Percentiles rank a stretch among this genome's conserved stretches.
Conservation (phyloP, 306 rosid species). For the Leucaena leucocephala region DNA sequence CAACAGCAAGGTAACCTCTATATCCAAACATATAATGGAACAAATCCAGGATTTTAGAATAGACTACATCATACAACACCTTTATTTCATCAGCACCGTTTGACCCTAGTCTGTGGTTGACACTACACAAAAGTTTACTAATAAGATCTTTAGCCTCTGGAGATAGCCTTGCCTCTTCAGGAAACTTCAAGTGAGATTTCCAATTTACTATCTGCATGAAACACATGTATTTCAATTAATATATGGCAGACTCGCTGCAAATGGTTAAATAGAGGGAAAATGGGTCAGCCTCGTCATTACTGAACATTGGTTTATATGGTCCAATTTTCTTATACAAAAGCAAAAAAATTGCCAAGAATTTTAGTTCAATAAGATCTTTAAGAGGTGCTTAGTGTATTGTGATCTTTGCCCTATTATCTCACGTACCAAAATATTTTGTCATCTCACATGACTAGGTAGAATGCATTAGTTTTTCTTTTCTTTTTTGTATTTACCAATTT, state of each 20-base stretch:
- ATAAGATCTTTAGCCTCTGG: conserved; percentile 85
- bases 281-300: conserved; percentile 16
- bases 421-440: background rate
- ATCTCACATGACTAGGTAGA: background rate
- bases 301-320: conserved; percentile 16
- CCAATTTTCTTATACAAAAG: conserved; percentile 3
- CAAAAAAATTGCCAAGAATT: conserved; percentile 1
- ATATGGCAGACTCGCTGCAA: conserved; percentile 12
- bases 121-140: conserved; percentile 82
- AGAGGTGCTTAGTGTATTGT: background rate
- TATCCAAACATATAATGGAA: conserved; percentile 36
- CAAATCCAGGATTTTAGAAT: conserved; percentile 54
- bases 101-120: conserved; percentile 84
- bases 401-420: background rate
- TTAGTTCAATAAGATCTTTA: background rate
- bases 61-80: conserved; percentile 83
- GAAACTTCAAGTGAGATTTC: conserved; percentile 95
- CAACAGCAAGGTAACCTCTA: conserved; percentile 53
- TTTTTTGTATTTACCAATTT: background rate
- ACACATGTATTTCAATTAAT: conserved; percentile 10
- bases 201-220: conserved; percentile 86
- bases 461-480: background rate
- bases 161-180: conserved; percentile 89
- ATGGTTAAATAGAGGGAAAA: conserved; percentile 1
- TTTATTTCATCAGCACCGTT: conserved; percentile 88